phyloP scores from a whole-genome alignment of 2,329 filamentous ascomycete genomes.

The Sporothrix protearum region DNA sequence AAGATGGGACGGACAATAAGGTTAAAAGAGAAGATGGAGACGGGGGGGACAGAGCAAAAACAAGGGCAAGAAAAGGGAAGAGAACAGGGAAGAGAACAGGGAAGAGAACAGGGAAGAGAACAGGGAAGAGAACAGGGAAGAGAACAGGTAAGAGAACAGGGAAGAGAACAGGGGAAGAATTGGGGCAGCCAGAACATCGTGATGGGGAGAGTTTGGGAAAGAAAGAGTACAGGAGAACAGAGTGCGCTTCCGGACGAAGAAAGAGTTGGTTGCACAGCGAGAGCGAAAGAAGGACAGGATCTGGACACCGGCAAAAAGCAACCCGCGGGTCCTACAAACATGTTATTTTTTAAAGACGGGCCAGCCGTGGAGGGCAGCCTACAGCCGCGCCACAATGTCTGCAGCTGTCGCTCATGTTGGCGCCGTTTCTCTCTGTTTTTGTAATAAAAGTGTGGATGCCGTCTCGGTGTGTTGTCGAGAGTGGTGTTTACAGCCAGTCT shows the following conservation, averaged over 20 bases:
- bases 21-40: not conserved
- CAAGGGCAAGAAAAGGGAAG: not conserved
- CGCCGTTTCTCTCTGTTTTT: not conserved
- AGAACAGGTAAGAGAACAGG: not conserved
- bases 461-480: not conserved
- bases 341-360: slow-evolving; percentile 6
- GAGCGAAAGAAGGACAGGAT: not conserved
- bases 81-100: not conserved
- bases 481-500: not conserved
- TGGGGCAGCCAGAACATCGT: not conserved
- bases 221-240: not conserved
- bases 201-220: too few species aligned
- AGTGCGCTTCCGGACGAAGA: not conserved
- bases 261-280: not conserved
- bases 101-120: too few species aligned
- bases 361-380: not conserved
- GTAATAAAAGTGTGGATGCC: not conserved
- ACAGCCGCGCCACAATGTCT: not conserved
- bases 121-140: too few species aligned
- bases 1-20: not conserved
- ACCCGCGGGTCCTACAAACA: not conserved
- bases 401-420: not conserved
- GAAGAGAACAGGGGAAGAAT: not conserved
- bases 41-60: not conserved
- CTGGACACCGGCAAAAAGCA: not conserved